Conservation (phyloP, 768 basidiomycete species). For the Naganishia randhawae region DNA sequence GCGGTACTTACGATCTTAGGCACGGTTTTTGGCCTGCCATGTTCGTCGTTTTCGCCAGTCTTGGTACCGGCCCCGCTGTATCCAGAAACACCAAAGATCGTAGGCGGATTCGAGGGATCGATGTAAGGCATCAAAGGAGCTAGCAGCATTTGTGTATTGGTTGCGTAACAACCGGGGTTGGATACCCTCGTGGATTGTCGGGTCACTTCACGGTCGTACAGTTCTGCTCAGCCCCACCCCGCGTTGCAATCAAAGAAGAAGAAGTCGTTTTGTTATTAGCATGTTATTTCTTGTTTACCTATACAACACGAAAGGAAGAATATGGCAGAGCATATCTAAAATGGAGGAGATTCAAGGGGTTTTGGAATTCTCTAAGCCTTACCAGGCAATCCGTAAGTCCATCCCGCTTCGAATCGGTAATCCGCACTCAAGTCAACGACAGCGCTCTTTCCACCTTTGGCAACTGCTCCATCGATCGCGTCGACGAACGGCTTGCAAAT, state of each 20-base stretch:
- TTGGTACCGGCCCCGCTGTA: constrained; percentile 94
- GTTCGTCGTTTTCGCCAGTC: constrained; percentile 57
- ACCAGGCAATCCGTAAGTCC: constrained; percentile 99
- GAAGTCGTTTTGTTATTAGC: constrained; percentile 40
- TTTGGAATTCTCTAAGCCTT: constrained; percentile 55
- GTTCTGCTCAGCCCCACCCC: constrained; percentile 58
- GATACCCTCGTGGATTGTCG: constrained; percentile 77
- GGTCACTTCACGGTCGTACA: constrained; percentile 72
- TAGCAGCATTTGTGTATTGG: constrained; percentile 82
- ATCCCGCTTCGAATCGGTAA: constrained; percentile 86
- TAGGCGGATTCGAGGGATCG: constrained; percentile 61
- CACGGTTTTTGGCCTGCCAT: constrained; percentile 67
- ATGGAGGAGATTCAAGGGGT: background rate
- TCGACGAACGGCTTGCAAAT: constrained; percentile 81
- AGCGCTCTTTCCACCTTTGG: constrained; percentile 63
- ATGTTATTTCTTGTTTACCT: constrained; percentile 34
- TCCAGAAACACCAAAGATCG: constrained; percentile 88
- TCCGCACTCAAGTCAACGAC: constrained; percentile 87
- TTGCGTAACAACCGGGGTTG: constrained; percentile 97
- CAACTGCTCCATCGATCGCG: constrained; percentile 54
- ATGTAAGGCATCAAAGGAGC: constrained; percentile 80
- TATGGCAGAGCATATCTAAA: constrained; percentile 15
- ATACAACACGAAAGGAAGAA: constrained; percentile 11
- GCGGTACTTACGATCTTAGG: constrained; percentile 65
- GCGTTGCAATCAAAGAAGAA: constrained; percentile 42